phyloP scores from a whole-genome alignment of 2,329 filamentous ascomycete species.

The Coccinonectria pachysandricola region DNA sequence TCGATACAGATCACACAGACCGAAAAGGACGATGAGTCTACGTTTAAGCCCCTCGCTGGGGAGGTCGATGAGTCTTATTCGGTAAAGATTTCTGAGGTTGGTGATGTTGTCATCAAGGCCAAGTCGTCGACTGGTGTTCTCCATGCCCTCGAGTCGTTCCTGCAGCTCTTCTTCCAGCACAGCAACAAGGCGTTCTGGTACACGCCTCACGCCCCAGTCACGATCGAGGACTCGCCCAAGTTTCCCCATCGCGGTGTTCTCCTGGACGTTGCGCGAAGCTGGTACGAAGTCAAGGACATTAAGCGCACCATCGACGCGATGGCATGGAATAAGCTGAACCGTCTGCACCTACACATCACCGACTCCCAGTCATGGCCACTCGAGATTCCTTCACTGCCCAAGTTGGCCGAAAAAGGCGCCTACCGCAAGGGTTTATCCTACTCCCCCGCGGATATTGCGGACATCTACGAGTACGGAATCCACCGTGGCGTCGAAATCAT shows the following conservation, averaged over 20 bases:
- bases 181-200: slow-evolving; percentile 50
- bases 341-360: slow-evolving; percentile 70
- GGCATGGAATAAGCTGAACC: slow-evolving; percentile 74
- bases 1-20: slow-evolving; percentile 55
- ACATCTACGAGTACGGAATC: slow-evolving; percentile 62
- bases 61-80: slow-evolving; percentile 68
- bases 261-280: slow-evolving; percentile 67
- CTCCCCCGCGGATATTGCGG: slow-evolving; percentile 50
- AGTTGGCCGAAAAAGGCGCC: slow-evolving; percentile 61
- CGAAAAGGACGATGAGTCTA: slow-evolving; percentile 37
- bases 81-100: slow-evolving; percentile 47
- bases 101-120: slow-evolving; percentile 53
- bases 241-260: slow-evolving; percentile 72
- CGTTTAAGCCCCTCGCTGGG: slow-evolving; percentile 51
- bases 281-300: slow-evolving; percentile 57
- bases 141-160: slow-evolving; percentile 65
- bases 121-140: slow-evolving; percentile 59
- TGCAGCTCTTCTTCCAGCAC: slow-evolving; percentile 70
- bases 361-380: slow-evolving; percentile 82
- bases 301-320: slow-evolving; percentile 66
- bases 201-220: slow-evolving; percentile 59
- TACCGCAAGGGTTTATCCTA: slow-evolving; percentile 61
- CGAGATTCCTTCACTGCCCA: slow-evolving; percentile 62
- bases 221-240: slow-evolving; percentile 61
- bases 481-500: slow-evolving; percentile 48